Conservation (phyloP, 2,329 filamentous ascomycete genomes). For the Alternaria solani region DNA sequence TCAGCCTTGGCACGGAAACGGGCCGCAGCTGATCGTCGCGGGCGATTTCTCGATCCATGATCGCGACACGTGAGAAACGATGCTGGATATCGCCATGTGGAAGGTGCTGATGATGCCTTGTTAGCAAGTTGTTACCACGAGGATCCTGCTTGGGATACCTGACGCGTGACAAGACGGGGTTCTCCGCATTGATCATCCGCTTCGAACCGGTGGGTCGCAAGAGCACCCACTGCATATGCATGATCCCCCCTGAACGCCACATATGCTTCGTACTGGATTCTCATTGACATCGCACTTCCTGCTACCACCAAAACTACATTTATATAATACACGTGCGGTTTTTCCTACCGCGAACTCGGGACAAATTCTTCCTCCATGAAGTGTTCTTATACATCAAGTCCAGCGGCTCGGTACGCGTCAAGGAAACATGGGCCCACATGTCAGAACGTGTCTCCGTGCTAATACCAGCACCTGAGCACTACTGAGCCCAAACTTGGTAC, state of each 20-base stretch:
- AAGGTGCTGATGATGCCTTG: neutral
- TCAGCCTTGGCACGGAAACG: slow-evolving; percentile 17
- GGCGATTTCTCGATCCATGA: neutral
- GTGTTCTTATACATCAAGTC: neutral
- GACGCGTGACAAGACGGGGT: neutral
- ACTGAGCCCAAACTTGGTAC: slow-evolving; percentile 47
- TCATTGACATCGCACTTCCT: neutral
- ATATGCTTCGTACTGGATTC: neutral
- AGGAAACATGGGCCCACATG: slow-evolving; percentile 48
- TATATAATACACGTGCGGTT: slow-evolving; percentile 1
- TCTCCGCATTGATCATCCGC: slow-evolving; percentile 7
- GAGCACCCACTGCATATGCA: slow-evolving; percentile 4
- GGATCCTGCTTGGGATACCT: neutral
- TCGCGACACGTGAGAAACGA: slow-evolving; percentile 2
- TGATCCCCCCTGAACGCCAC: neutral
- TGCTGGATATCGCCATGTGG: neutral
- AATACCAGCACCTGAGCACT: slow-evolving; percentile 47
- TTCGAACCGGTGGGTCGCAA: slow-evolving; percentile 2
- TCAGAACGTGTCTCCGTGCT: slow-evolving; percentile 47
- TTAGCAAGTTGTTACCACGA: neutral
- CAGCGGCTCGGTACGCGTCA: slow-evolving; percentile 5
- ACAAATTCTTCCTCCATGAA: neutral
- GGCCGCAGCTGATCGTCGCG: slow-evolving; percentile 11
- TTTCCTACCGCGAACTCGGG: neutral
- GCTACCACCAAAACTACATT: neutral